phyloP scores from a whole-genome alignment of 1,284 basidiomycete species.

The Ustilago hordei region DNA sequence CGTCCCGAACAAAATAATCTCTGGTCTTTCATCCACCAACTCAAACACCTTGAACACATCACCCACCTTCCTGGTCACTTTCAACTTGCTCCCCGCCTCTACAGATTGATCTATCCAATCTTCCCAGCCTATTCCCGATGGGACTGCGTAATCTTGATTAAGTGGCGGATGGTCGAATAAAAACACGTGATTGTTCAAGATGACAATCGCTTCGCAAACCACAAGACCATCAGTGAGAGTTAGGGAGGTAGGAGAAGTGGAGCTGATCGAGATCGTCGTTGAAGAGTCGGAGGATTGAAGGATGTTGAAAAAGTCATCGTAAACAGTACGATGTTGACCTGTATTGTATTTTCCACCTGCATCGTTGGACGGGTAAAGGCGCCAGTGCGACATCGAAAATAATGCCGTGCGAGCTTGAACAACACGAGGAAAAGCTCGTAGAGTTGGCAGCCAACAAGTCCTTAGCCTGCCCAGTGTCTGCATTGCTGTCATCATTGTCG shows the following conservation, averaged over 20 bases:
- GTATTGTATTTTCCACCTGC: conserved; percentile 63
- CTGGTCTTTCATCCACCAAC: conserved; percentile 72
- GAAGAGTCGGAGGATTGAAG: conserved; percentile 26
- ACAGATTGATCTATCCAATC: conserved; percentile 77
- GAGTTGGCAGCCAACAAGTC: not conserved
- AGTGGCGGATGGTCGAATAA: conserved; percentile 86
- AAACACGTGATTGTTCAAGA: conserved; percentile 83
- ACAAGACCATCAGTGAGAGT: conserved; percentile 75
- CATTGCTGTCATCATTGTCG: not conserved
- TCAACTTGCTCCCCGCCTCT: conserved; percentile 14
- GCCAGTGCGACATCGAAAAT: conserved; percentile 1
- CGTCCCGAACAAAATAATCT: conserved; percentile 90
- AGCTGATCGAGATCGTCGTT: conserved; percentile 29
- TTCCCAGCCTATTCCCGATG: conserved; percentile 70
- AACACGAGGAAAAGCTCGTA: not conserved
- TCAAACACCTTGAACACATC: conserved; percentile 52
- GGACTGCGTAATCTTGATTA: conserved; percentile 56
- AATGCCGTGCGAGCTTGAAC: not conserved
- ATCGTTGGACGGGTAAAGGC: conserved; percentile 41
- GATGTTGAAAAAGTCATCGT: conserved; percentile 65
- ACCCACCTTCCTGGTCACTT: conserved; percentile 28
- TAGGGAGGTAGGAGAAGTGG: conserved; percentile 42
- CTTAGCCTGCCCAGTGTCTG: not conserved
- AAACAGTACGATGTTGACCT: conserved; percentile 56
- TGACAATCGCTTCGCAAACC: conserved; percentile 81